Evolutionary conservation across 768 basidiomycete species (phyloP).

Genomic region (Phaeotremella skinneri): DNA sequence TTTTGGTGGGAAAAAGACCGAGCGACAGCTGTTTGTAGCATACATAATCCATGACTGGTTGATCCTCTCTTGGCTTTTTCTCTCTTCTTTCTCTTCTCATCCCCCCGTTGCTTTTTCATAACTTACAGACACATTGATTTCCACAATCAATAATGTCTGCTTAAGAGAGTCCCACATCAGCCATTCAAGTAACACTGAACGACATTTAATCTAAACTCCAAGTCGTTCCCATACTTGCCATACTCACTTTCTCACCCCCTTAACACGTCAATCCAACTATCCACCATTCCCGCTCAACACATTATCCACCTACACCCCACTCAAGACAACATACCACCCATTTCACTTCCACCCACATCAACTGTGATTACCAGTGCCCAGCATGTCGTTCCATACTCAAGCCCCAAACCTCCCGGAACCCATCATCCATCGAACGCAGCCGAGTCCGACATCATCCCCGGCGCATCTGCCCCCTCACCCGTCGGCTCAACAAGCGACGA

Average conservation of each 20-base stretch:
- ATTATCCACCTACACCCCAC: not conserved
- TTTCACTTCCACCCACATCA: not conserved
- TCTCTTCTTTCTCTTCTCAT: no score
- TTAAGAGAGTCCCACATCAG: no score
- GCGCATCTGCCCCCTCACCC: not conserved
- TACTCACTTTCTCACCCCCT: not conserved
- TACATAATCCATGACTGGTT: no score
- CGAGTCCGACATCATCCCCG: not conserved
- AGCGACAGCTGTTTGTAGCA: no score
- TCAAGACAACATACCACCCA: no score
- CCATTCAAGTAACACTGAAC: no score
- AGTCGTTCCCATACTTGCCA: not conserved
- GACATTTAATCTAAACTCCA: not conserved
- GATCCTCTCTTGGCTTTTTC: no score
- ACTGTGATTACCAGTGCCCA: not conserved
- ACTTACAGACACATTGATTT: no score
- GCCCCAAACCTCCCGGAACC: not conserved
- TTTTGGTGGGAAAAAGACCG: no score
- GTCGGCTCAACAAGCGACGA: not conserved
- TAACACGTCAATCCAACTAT: not conserved
- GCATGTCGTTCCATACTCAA: not conserved
- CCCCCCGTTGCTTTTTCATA: no score
- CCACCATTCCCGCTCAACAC: not conserved
- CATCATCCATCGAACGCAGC: not conserved
- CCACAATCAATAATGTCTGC: no score